Base-by-base conservation (phyloP, 768 basidiomycete species). In the Tricholoma sp. region DNA sequence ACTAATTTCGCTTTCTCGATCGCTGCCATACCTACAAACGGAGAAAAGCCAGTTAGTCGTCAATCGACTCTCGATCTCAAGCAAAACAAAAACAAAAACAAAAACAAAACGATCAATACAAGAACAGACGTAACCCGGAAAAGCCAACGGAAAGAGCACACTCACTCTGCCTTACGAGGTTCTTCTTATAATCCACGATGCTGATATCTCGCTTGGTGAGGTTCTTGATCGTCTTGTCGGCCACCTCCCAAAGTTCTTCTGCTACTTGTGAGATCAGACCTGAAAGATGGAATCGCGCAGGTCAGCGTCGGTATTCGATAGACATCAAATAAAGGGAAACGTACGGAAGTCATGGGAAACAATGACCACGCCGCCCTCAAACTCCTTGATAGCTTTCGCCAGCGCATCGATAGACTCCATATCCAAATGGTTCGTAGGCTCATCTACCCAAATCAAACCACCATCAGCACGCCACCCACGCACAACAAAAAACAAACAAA, bases 261-360 rank as follows among this genome's bases (percentile, higher is more conserved):
- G 96, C 97, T 35, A 99, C 96, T 76, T 98, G 95, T 51, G 89
- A 89, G 73, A 98, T 98, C 62, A 98, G 85, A 66, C 91, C 90
- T 92, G 64, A 5, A 58, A 43, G 22, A 11, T 43, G n/a, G 41
- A 54, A 34, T n/a, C 24, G 11, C 27, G 35, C 54, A 31, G 8
- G 29, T 27, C 2, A 31, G 8, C 31, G 27, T 11, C 22, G 22
- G 16, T 22, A 24, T 46, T 9, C 2, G 41, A 18, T 43, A 19
- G 10, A 22, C 7, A 21, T 3, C 22, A 11, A 14, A 46, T 10
- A 14, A 14, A 22, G 22, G 10, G 22, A 46, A 14, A 83, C 88
- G 63, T 65, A 91, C 96, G 91, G 89, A 99, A 99, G 74, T 99
- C 96, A 78, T 98, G 97, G 50, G 95, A 98, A 61, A 99, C 97